A percentile compares a stretch with the other conserved stretches of the same genome.
These are phyloP conservation scores for Daldinia childiae DNA, from an alignment of 495 filamentous ascomycete species.

Conservation along the genomic window DNA sequence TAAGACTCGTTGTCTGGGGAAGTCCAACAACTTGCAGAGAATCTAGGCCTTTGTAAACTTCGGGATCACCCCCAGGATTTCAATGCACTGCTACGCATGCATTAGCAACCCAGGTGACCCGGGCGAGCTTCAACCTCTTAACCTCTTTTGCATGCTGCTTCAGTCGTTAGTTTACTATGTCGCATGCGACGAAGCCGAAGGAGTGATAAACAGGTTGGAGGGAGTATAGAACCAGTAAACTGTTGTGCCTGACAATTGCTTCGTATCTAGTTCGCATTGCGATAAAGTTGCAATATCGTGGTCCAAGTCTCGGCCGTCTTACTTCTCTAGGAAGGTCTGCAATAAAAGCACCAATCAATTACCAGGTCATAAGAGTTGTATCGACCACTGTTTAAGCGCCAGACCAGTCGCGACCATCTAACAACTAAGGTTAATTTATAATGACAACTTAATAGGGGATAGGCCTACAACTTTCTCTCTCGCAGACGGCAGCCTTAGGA, in stretches of 20 bases:
- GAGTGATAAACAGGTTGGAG: background rate
- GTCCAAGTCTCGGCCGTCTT: slow-evolving; percentile 36
- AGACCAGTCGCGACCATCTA: slow-evolving; percentile 11
- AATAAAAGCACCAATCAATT: slow-evolving; percentile 19
- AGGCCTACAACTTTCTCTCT: background rate
- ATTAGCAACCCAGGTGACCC: background rate
- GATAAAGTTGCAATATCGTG: slow-evolving; percentile 15
- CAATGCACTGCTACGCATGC: slow-evolving; percentile 18
- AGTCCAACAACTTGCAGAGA: slow-evolving; percentile 16
- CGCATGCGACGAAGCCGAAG: slow-evolving; percentile 14
- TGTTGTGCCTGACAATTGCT: slow-evolving; percentile 5
- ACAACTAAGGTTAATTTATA: slow-evolving; percentile 9
- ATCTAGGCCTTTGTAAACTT: background rate
- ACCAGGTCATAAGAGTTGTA: slow-evolving; percentile 11
- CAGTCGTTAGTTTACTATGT: background rate
- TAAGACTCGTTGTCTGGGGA: slow-evolving; percentile 9
- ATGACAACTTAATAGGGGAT: background rate
- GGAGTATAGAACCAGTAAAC: slow-evolving; percentile 13
- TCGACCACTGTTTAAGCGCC: slow-evolving; percentile 22
- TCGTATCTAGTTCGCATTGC: slow-evolving; percentile 25
- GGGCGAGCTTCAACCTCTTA: background rate
- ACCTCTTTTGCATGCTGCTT: background rate
- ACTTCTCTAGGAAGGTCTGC: slow-evolving; percentile 47
- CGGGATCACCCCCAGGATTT: slow-evolving; percentile 21
- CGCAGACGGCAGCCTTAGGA: background rate